Base-by-base conservation (phyloP, 257 asterid genomes). In the Vinca minor region DNA sequence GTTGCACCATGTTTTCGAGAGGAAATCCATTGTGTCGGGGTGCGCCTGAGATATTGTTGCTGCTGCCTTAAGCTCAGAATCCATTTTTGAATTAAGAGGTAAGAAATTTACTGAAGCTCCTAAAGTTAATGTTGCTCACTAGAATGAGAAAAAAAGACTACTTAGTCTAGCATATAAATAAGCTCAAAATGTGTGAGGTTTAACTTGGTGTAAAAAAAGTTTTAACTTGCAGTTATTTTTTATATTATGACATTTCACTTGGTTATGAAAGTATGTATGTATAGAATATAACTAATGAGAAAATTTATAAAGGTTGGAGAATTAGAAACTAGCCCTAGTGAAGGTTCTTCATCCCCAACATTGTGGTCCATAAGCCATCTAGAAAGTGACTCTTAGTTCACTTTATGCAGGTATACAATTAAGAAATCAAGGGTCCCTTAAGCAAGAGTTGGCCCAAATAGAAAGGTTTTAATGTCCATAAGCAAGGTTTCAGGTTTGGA, bases 11-110 rank as follows among this genome's bases (percentile, higher is more conserved):
- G 91, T 74, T 6, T 69, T 77, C 12, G 98, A 91, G 15, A 91
- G 95, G 39, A 88, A 81, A 65, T 91, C 98, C 98, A 88, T 86
- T 9, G 95, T 86, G 85, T 91, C 98, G n/a, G 94, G 94, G 71
- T 88, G 95, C 59, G 98, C 96, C 71, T 78, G 85, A 12, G 98
- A 88, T 50, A 88, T 77, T 18, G 95, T 80, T 64, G 82, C 69
- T n/a, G n/a, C n/a, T 62, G 81, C 68, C 62, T 78, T 75, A 50
- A 50, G 67, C 62, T 79, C 85, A 7, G 79, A 72, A 73, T 83
- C 96, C 80, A 84, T n/a, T 88, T 38, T 69, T n/a, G 60, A 53
- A 18, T 67, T 57, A 64, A 71, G 65, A 12, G 77, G 82, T 81
- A 78, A 73, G 53, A 73, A 50, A n/a, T n/a, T 58, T 48, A 8